Percentiles rank a stretch among this genome's conserved stretches.
These are phyloP conservation scores for Lepidium didymum DNA, from an alignment of 345 rosid species.

Conservation along the genomic window DNA sequence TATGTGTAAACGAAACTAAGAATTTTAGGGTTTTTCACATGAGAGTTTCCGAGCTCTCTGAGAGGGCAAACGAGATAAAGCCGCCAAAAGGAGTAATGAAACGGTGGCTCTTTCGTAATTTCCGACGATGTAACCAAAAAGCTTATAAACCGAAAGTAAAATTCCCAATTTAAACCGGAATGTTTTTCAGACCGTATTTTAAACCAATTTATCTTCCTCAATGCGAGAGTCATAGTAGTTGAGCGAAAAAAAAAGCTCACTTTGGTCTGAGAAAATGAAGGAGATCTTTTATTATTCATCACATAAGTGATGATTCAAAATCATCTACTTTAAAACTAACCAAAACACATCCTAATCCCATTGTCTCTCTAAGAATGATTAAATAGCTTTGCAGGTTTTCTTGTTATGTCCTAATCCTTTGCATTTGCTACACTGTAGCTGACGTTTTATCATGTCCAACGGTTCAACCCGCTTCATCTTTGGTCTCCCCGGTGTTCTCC, in stretches of 20 bases:
- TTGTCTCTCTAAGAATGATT: conserved; percentile 9
- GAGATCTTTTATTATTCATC: conserved; percentile 10
- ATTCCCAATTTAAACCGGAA: background rate
- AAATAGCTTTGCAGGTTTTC: conserved; percentile 70
- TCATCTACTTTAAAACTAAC: conserved; percentile 23
- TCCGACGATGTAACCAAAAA: background rate
- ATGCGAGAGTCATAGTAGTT: background rate
- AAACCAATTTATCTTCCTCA: background rate
- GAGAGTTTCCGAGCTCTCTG: conserved; percentile 8
- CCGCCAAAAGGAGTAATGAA: conserved; percentile 20
- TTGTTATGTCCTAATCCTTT: conserved; percentile 96
- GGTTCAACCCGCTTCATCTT: conserved; percentile 63
- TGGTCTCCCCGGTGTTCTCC: conserved; percentile 78
- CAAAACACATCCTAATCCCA: conserved; percentile 5
- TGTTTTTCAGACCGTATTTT: background rate
- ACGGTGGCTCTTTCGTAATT: conserved; percentile 13
- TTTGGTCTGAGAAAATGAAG: background rate
- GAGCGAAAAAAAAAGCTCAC: background rate
- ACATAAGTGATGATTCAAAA: conserved; percentile 14
- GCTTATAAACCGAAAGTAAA: background rate
- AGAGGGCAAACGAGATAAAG: conserved; percentile 6
- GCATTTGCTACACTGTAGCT: conserved; percentile 96
- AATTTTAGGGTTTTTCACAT: conserved; percentile 36
- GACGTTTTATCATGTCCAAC: conserved; percentile 60
- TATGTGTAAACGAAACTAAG: background rate